Evolutionary conservation across 768 basidiomycete genomes (phyloP).

Genomic region (Mycena rebaudengoi): DNA sequence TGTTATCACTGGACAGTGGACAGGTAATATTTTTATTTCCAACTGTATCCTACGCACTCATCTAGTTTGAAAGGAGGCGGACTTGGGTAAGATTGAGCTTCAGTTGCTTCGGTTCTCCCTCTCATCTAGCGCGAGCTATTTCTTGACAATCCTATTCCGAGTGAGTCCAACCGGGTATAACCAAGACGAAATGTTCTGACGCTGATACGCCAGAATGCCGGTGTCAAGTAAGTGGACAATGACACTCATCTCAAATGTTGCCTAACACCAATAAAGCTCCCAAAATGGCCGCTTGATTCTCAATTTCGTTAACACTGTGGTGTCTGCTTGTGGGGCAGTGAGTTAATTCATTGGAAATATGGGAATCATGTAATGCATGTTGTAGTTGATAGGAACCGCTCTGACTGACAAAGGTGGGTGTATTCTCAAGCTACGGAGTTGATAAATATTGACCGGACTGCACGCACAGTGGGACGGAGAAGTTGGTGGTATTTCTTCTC

Average conservation of each 20-base stretch:
- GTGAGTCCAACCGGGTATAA: background rate
- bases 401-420: conserved; percentile 19
- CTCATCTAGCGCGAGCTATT: conserved; percentile 24
- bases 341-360: background rate
- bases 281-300: conserved; percentile 33
- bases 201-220: conserved; percentile 22
- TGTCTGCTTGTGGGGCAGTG: conserved; percentile 32
- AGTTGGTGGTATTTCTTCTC: conserved; percentile 13
- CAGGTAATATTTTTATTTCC: no score
- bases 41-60: no score
- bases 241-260: background rate
- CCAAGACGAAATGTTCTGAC: background rate
- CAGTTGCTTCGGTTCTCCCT: background rate
- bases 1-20: no score
- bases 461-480: conserved; percentile 33
- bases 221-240: conserved; percentile 24
- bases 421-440: background rate
- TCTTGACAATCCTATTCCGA: conserved; percentile 33
- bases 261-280: conserved; percentile 15
- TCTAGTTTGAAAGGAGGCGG: no score
- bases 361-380: background rate
- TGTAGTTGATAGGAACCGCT: conserved; percentile 11
- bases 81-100: no score
- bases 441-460: background rate
- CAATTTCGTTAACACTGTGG: conserved; percentile 36